phyloP scores from a whole-genome alignment of 345 rosid genomes.

The Gynandropsis gynandra region DNA sequence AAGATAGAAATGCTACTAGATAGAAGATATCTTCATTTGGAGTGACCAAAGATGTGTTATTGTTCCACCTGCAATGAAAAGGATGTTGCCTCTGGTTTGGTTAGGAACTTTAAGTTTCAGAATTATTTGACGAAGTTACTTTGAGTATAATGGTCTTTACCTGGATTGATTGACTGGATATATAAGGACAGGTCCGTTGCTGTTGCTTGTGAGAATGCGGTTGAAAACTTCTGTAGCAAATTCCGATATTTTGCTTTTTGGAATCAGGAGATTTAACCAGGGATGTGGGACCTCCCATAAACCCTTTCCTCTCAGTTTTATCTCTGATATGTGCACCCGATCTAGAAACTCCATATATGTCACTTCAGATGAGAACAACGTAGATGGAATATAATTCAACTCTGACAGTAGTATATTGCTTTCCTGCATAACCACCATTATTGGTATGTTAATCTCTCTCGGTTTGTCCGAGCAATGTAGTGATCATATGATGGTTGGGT shows the following conservation, averaged over 20 bases:
- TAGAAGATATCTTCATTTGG: conserved; percentile 78
- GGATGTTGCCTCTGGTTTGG: conserved; percentile 16
- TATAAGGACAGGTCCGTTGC: conserved; percentile 84
- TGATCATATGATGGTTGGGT: not conserved
- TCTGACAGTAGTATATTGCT: conserved; percentile 46
- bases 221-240: conserved; percentile 64
- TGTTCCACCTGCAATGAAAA: conserved; percentile 70
- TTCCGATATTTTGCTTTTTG: conserved; percentile 45
- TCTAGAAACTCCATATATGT: conserved; percentile 73
- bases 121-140: conserved; percentile 3
- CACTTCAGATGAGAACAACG: conserved; percentile 66
- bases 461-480: not conserved
- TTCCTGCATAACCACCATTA: conserved; percentile 39
- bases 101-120: not conserved
- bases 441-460: conserved; percentile 18
- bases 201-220: conserved; percentile 49
- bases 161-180: conserved; percentile 78
- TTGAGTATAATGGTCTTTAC: conserved; percentile 32
- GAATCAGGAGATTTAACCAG: conserved; percentile 84
- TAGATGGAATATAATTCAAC: conserved; percentile 58
- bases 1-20: conserved; percentile 67
- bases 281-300: conserved; percentile 98
- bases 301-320: conserved; percentile 63
- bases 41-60: conserved; percentile 56
- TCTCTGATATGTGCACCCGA: conserved; percentile 66